Percentiles rank a stretch among this genome's conserved stretches.
These are phyloP conservation scores for Xerocomus nothofagi DNA, from an alignment of 1,284 basidiomycete species.

Conservation along the genomic window DNA sequence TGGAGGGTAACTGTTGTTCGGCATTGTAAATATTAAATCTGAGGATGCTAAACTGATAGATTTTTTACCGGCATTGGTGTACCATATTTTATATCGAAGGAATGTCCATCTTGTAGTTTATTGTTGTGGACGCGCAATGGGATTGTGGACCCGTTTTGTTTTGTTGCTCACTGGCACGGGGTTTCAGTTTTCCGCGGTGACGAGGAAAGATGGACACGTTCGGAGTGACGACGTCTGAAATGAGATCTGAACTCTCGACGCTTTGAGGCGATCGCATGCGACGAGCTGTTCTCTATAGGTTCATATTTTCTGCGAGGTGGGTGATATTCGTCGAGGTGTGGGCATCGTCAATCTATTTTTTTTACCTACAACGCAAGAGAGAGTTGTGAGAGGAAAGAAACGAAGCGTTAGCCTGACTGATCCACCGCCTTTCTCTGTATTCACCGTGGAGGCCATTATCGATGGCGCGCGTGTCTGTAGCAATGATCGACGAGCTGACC, in stretches of 20 bases:
- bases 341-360: neutral
- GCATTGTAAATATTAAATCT: conserved; percentile 7
- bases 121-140: conserved; percentile 1
- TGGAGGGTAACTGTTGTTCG: conserved; percentile 3
- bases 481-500: too few relatives aligned
- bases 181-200: neutral
- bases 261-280: neutral
- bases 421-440: too few relatives aligned
- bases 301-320: neutral
- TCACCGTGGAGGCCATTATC: too few relatives aligned
- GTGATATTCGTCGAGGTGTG: neutral
- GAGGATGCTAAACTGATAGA: neutral
- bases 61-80: neutral
- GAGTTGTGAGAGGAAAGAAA: too few relatives aligned
- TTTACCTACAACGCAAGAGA: too few relatives aligned
- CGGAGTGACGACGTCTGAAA: neutral
- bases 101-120: neutral
- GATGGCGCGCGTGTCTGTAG: too few relatives aligned
- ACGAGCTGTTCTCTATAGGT: neutral
- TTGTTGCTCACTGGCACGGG: neutral
- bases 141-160: neutral
- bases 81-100: conserved; percentile 12
- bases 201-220: neutral
- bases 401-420: neutral
- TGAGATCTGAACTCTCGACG: neutral